Conservation (phyloP, 768 basidiomycete genomes). For the Omphalotus guepiniiformis region DNA sequence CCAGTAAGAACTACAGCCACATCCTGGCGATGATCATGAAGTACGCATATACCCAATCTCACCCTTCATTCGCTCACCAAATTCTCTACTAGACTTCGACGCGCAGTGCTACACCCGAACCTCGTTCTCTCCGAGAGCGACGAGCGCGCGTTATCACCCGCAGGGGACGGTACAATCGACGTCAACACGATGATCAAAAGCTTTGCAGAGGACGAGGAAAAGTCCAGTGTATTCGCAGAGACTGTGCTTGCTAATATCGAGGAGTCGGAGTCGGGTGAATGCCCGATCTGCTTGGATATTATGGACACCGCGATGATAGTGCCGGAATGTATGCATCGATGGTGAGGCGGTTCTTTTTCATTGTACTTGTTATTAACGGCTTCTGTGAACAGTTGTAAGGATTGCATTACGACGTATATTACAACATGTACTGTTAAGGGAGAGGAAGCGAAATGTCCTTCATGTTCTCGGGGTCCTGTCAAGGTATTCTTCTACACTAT, state of each 20-base stretch:
- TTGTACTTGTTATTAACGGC: neutral
- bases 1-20: conserved; percentile 79
- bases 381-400: conserved; percentile 66
- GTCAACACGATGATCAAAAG: conserved; percentile 56
- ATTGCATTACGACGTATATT: conserved; percentile 78
- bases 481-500: conserved; percentile 29
- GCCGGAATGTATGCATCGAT: conserved; percentile 73
- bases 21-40: conserved; percentile 95
- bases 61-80: conserved; percentile 5
- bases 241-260: conserved; percentile 62
- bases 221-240: conserved; percentile 49
- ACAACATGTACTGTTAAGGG: conserved; percentile 63
- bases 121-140: conserved; percentile 63
- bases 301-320: conserved; percentile 69
- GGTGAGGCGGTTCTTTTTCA: conserved; percentile 36
- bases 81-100: conserved; percentile 57
- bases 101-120: conserved; percentile 87
- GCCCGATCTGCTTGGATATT: conserved; percentile 78
- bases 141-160: conserved; percentile 30
- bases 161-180: conserved; percentile 44
- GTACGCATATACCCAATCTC: conserved; percentile 36
- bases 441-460: conserved; percentile 74
- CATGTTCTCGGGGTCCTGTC: conserved; percentile 68
- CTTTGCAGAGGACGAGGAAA: conserved; percentile 37
- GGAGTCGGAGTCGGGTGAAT: conserved; percentile 55